Conservation (phyloP, 2,329 filamentous ascomycete species). For the Talaromyces sp. region DNA sequence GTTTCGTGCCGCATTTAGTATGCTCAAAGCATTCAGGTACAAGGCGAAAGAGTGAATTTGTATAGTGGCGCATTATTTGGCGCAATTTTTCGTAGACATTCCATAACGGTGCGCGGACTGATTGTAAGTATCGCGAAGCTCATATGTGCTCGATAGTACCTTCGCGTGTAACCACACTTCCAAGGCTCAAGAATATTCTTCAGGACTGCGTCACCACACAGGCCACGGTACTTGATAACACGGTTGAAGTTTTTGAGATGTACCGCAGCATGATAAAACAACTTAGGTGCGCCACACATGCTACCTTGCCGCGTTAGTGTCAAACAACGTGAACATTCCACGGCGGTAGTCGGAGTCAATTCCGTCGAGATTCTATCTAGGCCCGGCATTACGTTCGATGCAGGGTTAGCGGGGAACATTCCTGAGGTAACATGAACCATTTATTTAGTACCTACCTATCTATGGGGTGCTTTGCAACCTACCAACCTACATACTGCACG, state of each 20-base stretch:
- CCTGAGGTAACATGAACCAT: background rate
- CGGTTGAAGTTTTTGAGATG: background rate
- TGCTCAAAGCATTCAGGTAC: background rate
- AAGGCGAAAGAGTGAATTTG: background rate
- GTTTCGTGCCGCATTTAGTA: background rate
- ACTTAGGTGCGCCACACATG: slow-evolving; percentile 3
- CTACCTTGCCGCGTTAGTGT: background rate
- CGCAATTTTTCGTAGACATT: background rate
- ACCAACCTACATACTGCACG: background rate
- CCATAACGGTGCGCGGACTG: background rate
- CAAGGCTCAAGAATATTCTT: background rate
- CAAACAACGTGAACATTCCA: slow-evolving; percentile 3
- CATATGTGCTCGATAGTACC: background rate
- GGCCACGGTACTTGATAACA: background rate
- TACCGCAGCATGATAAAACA: background rate
- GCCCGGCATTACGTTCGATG: background rate
- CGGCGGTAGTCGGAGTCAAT: background rate
- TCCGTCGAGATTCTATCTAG: background rate
- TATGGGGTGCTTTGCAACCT: background rate
- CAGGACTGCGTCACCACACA: background rate
- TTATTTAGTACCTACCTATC: background rate
- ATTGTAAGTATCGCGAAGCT: background rate
- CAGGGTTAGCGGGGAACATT: background rate
- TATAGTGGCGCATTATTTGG: background rate
- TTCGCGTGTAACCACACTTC: background rate